Evolutionary conservation across 805 yeast species (phyloP).

Genomic region (Kodamaea sagamina): DNA sequence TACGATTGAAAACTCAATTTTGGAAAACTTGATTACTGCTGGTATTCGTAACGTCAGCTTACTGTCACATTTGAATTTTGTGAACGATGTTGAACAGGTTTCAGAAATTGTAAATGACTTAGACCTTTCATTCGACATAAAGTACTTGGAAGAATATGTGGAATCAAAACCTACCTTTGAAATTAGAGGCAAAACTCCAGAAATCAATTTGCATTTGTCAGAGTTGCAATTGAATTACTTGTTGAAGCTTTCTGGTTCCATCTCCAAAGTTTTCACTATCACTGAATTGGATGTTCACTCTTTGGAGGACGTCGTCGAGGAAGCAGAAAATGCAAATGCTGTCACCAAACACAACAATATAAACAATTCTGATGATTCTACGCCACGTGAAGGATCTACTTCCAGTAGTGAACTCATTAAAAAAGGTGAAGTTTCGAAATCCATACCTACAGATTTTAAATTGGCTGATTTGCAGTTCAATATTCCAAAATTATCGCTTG

Average conservation of each 20-base stretch:
- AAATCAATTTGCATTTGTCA: slow-evolving; percentile 63
- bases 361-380: neutral
- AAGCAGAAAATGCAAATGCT: slow-evolving; percentile 66
- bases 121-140: slow-evolving; percentile 61
- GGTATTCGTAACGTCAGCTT: slow-evolving; percentile 75
- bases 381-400: neutral
- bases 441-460: slow-evolving; percentile 30
- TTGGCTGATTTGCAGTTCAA: slow-evolving; percentile 52
- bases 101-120: slow-evolving; percentile 67
- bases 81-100: slow-evolving; percentile 46
- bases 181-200: slow-evolving; percentile 60
- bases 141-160: slow-evolving; percentile 47
- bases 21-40: slow-evolving; percentile 54
- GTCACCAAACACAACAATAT: slow-evolving; percentile 30
- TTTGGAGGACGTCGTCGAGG: slow-evolving; percentile 56
- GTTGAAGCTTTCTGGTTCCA: slow-evolving; percentile 52
- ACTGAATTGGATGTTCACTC: slow-evolving; percentile 38
- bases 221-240: slow-evolving; percentile 70
- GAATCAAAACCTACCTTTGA: slow-evolving; percentile 49
- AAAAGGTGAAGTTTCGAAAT: neutral
- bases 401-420: neutral
- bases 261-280: slow-evolving; percentile 55
- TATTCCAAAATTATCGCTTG: slow-evolving; percentile 64
- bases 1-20: slow-evolving; percentile 28
- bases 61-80: slow-evolving; percentile 59